Evolutionary conservation across 306 rosid genomes (phyloP), one percentile per base, ranked within the genome.

Genomic region (Lotus japonicus): DNA sequence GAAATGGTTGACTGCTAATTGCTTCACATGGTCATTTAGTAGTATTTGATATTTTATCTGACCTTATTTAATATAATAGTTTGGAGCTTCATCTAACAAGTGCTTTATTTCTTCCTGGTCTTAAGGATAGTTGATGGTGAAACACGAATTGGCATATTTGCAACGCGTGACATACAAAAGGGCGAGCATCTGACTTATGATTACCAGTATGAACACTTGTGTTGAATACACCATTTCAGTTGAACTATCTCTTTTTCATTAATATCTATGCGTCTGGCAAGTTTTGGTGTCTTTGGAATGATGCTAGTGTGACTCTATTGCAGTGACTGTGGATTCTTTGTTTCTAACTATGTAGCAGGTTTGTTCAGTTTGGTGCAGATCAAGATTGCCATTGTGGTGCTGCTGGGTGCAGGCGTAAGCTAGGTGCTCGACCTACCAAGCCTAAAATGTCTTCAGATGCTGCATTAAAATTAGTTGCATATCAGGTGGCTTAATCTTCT

Each of bases 361-460:
- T 92, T 85, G 98, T 92, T 78, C 97, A 92, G 64, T 92, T 90
- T 83, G 98, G 98, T 76, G 97, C 98, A 82, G 98, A 92, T 81
- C 98, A 92, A 90, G 98, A 88, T 77, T 92, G 98, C 82, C 97
- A 90, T 76, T 92, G 98, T 36, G 97, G 98, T 61, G 94, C 98
- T 59, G 81, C 43, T 71, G 84, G 65, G 62, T 92, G 98, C 82
- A 84, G 96, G 77, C 81, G 84, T 74, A 86, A 90, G 84, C 78
- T 92, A 49, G 98, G 98, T 23, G 98, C 74, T 11, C 84, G 86
- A 66, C 89, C 97, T 75, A 82, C 85, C 66, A 92, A 90, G 72
- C 89, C 89, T 67, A 92, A 92, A 77, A 73, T 72, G 64, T 84
- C 92, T 48, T 92, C 97, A 21, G 97, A 87, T 71, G 90, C 97